Conservation (phyloP, 805 yeast genomes). For the Wickerhamomyces mucosus region DNA sequence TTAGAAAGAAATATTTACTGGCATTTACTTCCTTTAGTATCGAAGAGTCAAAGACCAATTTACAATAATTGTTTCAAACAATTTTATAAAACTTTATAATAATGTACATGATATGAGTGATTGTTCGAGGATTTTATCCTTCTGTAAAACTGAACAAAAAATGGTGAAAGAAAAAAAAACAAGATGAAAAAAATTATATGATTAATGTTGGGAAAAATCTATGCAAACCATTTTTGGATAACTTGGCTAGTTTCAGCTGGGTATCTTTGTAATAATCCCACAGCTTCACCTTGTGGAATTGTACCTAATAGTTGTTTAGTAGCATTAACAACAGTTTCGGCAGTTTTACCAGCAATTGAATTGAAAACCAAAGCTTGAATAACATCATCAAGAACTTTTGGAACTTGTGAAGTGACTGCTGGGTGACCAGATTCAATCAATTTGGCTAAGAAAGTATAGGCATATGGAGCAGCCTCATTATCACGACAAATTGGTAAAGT, state of each 20-base stretch:
- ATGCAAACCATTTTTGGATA: constrained; percentile 49
- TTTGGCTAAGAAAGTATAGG: constrained; percentile 66
- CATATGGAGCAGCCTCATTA: constrained; percentile 79
- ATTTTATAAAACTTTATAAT: too few species aligned
- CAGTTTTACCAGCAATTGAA: constrained; percentile 62
- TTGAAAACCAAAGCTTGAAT: constrained; percentile 66
- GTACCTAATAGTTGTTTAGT: constrained; percentile 55
- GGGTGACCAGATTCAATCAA: constrained; percentile 62
- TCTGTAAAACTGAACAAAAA: not conserved
- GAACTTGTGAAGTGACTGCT: constrained; percentile 41
- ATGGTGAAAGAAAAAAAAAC: not conserved
- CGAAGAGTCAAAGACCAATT: too few species aligned
- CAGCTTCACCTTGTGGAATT: constrained; percentile 61
- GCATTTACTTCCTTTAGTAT: too few species aligned
- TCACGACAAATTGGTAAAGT: constrained; percentile 78
- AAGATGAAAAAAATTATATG: not conserved
- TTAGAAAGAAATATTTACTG: too few species aligned
- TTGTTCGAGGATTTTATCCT: too few species aligned
- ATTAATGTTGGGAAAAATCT: not conserved
- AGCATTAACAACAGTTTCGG: constrained; percentile 50
- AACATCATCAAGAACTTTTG: constrained; percentile 57
- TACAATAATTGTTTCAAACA: too few species aligned
- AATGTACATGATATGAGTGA: too few species aligned
- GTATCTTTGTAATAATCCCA: constrained; percentile 51
- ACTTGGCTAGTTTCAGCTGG: constrained; percentile 53